Conservation (phyloP, 192 early-diverging fungal species). For the Coemansia pectinata region DNA sequence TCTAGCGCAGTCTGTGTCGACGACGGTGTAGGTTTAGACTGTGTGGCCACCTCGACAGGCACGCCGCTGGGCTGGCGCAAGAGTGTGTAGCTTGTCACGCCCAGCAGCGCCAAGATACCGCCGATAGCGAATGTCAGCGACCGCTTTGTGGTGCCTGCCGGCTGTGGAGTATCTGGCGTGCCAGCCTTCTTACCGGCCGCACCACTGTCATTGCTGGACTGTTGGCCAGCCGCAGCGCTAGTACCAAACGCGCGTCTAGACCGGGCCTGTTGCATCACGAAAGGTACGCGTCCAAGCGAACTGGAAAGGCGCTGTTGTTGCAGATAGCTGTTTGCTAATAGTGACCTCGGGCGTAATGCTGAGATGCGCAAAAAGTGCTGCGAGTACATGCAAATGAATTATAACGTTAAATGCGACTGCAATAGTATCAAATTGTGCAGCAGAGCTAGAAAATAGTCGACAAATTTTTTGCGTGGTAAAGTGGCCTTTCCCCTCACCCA, state of each 20-base stretch:
- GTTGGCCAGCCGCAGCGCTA: background rate
- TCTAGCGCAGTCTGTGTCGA: constrained; percentile 19
- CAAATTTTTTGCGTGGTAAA: background rate
- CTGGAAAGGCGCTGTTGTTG: background rate
- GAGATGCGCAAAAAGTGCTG: background rate
- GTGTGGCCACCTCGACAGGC: background rate
- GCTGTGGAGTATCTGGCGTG: background rate
- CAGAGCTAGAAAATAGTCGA: background rate
- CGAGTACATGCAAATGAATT: constrained; percentile 3
- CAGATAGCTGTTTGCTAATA: background rate
- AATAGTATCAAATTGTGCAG: background rate
- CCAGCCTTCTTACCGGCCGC: background rate
- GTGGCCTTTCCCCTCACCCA: background rate
- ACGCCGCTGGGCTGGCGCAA: constrained; percentile 14
- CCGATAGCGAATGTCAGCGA: constrained; percentile 49
- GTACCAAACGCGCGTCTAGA: constrained; percentile 3
- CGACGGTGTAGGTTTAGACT: background rate
- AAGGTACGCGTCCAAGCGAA: background rate
- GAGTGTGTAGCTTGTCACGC: constrained; percentile 41
- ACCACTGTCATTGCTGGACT: background rate
- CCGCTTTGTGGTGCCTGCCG: constrained; percentile 18
- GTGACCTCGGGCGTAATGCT: background rate
- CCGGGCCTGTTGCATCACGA: background rate
- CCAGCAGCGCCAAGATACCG: constrained; percentile 38
- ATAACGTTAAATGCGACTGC: background rate